phyloP scores from a whole-genome alignment of 1,284 basidiomycete genomes.

The Agaricales sp. region DNA sequence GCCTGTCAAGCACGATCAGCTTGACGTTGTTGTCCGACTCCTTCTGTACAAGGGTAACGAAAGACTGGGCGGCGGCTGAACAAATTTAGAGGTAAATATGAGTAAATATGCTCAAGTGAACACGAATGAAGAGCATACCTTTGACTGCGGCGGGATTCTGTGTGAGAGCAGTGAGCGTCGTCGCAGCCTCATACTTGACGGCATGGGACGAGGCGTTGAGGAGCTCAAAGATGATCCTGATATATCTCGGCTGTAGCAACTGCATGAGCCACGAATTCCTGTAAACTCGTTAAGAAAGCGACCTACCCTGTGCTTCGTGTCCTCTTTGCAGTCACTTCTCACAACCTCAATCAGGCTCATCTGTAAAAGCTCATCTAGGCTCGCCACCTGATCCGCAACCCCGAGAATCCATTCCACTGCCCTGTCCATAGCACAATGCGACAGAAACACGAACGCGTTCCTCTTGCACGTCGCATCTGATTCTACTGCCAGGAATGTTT shows the following conservation, averaged over 20 bases:
- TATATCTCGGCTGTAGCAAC: slow-evolving; percentile 67
- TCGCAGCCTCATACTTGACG: slow-evolving; percentile 98
- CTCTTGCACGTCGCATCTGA: slow-evolving; percentile 95
- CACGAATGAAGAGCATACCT: slow-evolving; percentile 37
- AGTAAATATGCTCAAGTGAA: slow-evolving; percentile 1
- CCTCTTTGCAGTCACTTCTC: slow-evolving; percentile 80
- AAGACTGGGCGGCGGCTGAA: slow-evolving; percentile 84
- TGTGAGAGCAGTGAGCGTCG: slow-evolving; percentile 89
- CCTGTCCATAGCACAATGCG: slow-evolving; percentile 80
- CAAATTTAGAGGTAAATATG: no score
- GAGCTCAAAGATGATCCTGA: slow-evolving; percentile 92
- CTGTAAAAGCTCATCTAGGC: slow-evolving; percentile 91
- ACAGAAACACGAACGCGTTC: slow-evolving; percentile 94
- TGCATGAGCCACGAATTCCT: slow-evolving; percentile 10
- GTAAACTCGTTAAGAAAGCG: slow-evolving; percentile 1
- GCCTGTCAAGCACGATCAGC: slow-evolving; percentile 91
- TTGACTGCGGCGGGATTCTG: slow-evolving; percentile 96
- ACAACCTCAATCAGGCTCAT: slow-evolving; percentile 96
- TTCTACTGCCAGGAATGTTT: slow-evolving; percentile 96
- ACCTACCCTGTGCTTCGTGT: slow-evolving; percentile 71
- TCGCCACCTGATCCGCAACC: slow-evolving; percentile 77
- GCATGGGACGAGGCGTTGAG: slow-evolving; percentile 86
- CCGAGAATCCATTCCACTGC: slow-evolving; percentile 88
- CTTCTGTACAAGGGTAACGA: slow-evolving; percentile 87
- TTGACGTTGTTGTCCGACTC: slow-evolving; percentile 99